Conservation (phyloP, 2,329 filamentous ascomycete genomes). For the Phialemoniopsis sp. region DNA sequence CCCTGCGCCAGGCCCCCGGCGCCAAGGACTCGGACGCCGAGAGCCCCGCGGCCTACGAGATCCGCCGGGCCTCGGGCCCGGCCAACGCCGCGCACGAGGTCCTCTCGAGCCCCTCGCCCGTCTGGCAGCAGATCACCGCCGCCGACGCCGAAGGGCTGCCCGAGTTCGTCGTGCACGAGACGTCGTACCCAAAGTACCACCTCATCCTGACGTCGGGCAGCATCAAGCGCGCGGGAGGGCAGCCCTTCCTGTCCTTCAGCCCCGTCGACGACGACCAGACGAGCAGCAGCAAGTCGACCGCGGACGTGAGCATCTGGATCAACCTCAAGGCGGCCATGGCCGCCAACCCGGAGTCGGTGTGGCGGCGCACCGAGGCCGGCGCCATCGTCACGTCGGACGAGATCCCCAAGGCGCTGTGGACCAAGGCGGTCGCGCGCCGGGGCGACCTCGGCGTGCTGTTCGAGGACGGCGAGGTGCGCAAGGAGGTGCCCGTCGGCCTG, state of each 20-base stretch:
- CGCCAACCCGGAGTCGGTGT: constrained; percentile 23
- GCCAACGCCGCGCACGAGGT: constrained; percentile 15
- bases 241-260: constrained; percentile 22
- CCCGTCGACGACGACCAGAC: constrained; percentile 23
- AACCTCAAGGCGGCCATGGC: constrained; percentile 27
- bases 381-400: constrained; percentile 26
- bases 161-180: constrained; percentile 37
- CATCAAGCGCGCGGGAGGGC: constrained; percentile 35
- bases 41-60: constrained; percentile 25
- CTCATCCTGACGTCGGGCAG: constrained; percentile 32
- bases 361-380: constrained; percentile 30
- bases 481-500: constrained; percentile 34
- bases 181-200: constrained; percentile 38
- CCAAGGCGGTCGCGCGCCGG: constrained; percentile 33
- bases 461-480: constrained; percentile 35
- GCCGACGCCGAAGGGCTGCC: constrained; percentile 27
- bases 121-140: constrained; percentile 23
- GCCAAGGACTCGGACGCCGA: constrained; percentile 12
- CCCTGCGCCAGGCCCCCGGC: constrained; percentile 19
- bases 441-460: constrained; percentile 35
- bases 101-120: constrained; percentile 17
- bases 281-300: constrained; percentile 21
- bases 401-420: constrained; percentile 31
- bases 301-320: constrained; percentile 38
- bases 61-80: constrained; percentile 22